Evolutionary conservation across 345 rosid genomes (phyloP).

Genomic region (Gossypium bickii): DNA sequence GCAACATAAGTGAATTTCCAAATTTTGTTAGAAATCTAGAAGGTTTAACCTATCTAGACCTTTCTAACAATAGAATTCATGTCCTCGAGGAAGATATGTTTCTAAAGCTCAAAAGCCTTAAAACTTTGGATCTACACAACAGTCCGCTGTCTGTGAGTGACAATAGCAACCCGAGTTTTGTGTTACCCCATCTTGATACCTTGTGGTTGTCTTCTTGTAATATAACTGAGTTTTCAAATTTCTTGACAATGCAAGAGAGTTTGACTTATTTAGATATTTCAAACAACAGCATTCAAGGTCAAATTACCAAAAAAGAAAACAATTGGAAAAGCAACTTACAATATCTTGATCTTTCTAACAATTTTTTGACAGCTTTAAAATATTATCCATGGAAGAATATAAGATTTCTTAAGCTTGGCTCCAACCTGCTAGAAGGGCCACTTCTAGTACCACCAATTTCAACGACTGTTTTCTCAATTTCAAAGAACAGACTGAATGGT

Average conservation of each 20-base stretch:
- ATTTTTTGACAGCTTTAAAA: background rate
- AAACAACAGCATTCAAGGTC: background rate
- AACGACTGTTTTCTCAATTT: background rate
- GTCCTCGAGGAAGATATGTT: background rate
- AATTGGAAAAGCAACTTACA: background rate
- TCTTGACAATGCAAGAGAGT: background rate
- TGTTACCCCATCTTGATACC: background rate
- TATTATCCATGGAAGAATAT: background rate
- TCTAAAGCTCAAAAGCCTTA: background rate
- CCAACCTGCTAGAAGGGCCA: background rate
- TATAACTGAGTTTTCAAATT: background rate
- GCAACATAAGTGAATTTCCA: background rate
- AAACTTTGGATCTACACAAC: background rate
- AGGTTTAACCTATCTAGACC: background rate
- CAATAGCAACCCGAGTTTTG: background rate
- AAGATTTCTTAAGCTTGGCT: no score
- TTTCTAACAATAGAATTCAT: background rate
- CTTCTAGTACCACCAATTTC: conserved; percentile 3
- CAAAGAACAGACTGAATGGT: conserved; percentile 13
- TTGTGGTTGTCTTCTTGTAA: background rate
- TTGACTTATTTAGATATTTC: background rate
- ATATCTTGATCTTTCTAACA: background rate
- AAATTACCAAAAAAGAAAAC: background rate
- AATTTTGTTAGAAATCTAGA: background rate
- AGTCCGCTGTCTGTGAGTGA: background rate